Evolutionary conservation across 371 early-diverging fungal genomes (phyloP), one percentile per base, ranked within the genome.

Genomic region (Apophysomyces elegans): DNA sequence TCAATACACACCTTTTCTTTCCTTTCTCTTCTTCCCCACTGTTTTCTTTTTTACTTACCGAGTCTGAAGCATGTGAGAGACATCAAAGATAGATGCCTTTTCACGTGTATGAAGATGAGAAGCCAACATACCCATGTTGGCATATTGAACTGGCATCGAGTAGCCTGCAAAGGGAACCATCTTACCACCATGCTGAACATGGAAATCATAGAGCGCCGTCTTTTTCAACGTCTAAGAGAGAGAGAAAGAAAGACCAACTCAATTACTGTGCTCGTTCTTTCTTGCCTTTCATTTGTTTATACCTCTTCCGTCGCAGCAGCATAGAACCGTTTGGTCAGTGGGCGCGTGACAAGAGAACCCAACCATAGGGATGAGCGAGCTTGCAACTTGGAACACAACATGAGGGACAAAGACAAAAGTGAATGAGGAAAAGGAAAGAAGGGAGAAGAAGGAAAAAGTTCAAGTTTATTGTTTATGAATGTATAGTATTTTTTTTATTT

Each of bases 161-260:
- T 95, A 98, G 4, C 98, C 99, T 61, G 97, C 98, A 84, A 96
- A 99, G 18, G 95, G 94, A 37, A 96, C 98, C 94, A 99, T 96
- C 84, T 95, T 95, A 56, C 93, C 99, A 26, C 96, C 96, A 59
- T 95, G 83, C 71, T 86, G 65, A 36, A 95, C 86, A 77, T 97
- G 98, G 72, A 95, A 95, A 74, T 96, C 96, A 76, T 96, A 90
- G 32, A 98, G 84, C 6, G 93, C 87, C 4, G 98, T 98, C 77
- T 88, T 89, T 73, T 89, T 87, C 65, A 88, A 35, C 44, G 50
- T 46, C 44, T 26, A 18, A 32, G 18, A 21, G 12, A 56, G 18
- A 11, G 54, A 14, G 36, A 38, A 7, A 18, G 18, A 18, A 13
- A 14, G 0, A 7, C 38, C 47, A 36, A 56, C 3, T 50, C 18